A percentile compares a stretch with the other conserved stretches of the same genome.
Evolutionary conservation across 2,329 filamentous ascomycete species (phyloP).

Genomic region (Colletotrichum tropicicola): DNA sequence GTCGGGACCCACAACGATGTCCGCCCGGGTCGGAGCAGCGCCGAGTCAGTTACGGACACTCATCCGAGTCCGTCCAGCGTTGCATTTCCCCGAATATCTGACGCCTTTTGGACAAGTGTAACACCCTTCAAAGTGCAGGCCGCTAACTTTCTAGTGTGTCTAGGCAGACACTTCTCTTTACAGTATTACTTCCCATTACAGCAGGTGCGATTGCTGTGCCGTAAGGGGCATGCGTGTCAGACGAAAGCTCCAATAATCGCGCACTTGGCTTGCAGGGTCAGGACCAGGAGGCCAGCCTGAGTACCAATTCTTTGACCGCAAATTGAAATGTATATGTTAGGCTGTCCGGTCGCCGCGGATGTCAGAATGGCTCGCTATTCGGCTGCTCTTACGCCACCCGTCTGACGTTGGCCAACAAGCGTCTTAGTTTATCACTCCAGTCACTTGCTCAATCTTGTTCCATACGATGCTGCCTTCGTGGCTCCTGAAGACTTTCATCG

Average conservation of each 20-base stretch:
- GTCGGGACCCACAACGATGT: no score
- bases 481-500: not conserved
- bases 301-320: no score
- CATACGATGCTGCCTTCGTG: not conserved
- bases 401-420: not conserved
- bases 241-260: not conserved
- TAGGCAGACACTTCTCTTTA: not conserved
- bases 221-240: not conserved
- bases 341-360: not conserved
- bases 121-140: no score
- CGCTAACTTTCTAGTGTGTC: not conserved
- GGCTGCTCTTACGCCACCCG: not conserved
- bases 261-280: no score
- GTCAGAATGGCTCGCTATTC: not conserved
- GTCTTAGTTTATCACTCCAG: not conserved
- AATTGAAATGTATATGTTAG: not conserved
- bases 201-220: not conserved
- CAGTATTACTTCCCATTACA: not conserved
- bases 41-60: no score
- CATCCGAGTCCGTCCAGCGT: no score
- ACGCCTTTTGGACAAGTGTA: no score
- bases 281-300: no score
- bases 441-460: not conserved
- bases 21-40: no score
- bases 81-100: not conserved